Conservation (phyloP, 2,329 filamentous ascomycete species). For the Dothistroma septosporum region DNA sequence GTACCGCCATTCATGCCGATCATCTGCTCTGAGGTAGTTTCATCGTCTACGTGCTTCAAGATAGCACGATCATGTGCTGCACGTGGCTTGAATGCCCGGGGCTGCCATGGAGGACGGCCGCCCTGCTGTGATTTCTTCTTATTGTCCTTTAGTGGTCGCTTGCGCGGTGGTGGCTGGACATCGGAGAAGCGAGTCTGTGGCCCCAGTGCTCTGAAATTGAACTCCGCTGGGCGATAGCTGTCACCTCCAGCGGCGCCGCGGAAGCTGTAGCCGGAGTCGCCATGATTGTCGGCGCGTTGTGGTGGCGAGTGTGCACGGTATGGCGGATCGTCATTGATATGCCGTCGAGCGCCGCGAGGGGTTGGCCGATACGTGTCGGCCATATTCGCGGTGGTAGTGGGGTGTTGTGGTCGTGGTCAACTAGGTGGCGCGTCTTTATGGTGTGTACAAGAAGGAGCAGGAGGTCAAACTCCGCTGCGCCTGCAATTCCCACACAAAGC, state of each 20-base stretch:
- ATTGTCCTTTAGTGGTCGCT: conserved; percentile 1
- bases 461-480: not conserved
- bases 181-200: conserved; percentile 24
- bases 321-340: conserved; percentile 1
- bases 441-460: not conserved
- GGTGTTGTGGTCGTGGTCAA: not conserved
- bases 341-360: not conserved
- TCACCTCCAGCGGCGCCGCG: conserved; percentile 23
- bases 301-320: conserved; percentile 3
- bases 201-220: conserved; percentile 25
- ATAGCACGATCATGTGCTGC: conserved; percentile 44
- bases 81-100: conserved; percentile 22
- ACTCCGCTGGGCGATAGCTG: conserved; percentile 18
- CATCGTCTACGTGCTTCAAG: conserved; percentile 37
- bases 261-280: conserved; percentile 23
- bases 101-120: not conserved
- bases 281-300: not conserved
- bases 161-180: conserved; percentile 14
- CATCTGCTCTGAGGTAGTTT: conserved; percentile 43
- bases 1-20: conserved; percentile 40
- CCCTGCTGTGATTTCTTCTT: not conserved
- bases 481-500: not conserved
- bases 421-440: not conserved
- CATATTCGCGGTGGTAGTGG: conserved; percentile 3
- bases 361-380: conserved; percentile 13